Evolutionary conservation across 768 basidiomycete species (phyloP).

Genomic region (Leccinum variicolor): DNA sequence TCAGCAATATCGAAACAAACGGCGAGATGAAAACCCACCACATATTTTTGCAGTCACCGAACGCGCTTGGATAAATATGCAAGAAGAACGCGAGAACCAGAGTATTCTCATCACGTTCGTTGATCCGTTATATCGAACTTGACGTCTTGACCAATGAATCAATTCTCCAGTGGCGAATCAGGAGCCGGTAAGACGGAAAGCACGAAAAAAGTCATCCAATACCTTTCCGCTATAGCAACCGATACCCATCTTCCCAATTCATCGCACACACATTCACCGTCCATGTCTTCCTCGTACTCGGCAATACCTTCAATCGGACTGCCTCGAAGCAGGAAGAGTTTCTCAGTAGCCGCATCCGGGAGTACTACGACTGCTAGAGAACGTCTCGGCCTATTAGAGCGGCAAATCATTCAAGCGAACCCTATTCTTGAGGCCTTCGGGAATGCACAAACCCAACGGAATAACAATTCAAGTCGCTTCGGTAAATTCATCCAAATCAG

Average conservation of each 20-base stretch:
- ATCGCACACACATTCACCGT: slow-evolving; percentile 67
- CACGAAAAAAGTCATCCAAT: slow-evolving; percentile 99
- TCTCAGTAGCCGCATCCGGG: slow-evolving; percentile 42
- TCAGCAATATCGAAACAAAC: slow-evolving; percentile 85
- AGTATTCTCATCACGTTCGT: slow-evolving; percentile 96
- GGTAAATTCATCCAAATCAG: slow-evolving; percentile 97
- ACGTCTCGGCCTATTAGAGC: slow-evolving; percentile 83
- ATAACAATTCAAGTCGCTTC: slow-evolving; percentile 98
- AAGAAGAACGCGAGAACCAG: slow-evolving; percentile 94
- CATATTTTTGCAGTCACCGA: slow-evolving; percentile 98
- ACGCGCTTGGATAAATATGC: slow-evolving; percentile 97
- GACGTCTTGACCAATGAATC: slow-evolving; percentile 9
- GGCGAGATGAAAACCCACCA: slow-evolving; percentile 89
- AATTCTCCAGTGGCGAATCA: slow-evolving; percentile 77
- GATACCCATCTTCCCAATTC: slow-evolving; percentile 58
- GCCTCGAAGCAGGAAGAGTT: slow-evolving; percentile 60
- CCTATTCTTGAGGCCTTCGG: slow-evolving; percentile 98
- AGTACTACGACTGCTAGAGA: slow-evolving; percentile 58
- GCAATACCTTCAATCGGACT: slow-evolving; percentile 66
- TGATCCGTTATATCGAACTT: not conserved
- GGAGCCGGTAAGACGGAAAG: slow-evolving; percentile 99
- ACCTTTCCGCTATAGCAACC: slow-evolving; percentile 94
- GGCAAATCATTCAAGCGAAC: slow-evolving; percentile 96
- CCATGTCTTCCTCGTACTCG: slow-evolving; percentile 50
- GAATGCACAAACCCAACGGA: slow-evolving; percentile 96